These are phyloP conservation scores for Poronia punctata DNA, from an alignment of 495 filamentous ascomycete genomes.

Conservation along the genomic window DNA sequence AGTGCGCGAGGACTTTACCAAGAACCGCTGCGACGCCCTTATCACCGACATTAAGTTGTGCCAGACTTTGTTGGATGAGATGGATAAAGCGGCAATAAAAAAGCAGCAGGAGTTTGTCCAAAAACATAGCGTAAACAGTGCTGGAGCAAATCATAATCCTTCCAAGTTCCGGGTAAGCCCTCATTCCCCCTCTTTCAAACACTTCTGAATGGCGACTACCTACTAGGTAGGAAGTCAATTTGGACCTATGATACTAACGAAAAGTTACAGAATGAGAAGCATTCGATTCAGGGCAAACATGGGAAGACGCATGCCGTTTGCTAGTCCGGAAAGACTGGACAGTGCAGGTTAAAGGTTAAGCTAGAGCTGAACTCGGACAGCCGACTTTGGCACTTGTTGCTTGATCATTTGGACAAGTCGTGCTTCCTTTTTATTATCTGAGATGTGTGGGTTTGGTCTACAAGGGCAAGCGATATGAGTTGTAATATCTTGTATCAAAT, in stretches of 20 bases:
- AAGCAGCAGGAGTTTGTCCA: constrained; percentile 59
- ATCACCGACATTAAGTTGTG: constrained; percentile 67
- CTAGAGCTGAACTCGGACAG: too few species aligned
- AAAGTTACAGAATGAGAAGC: constrained; percentile 62
- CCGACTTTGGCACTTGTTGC: too few species aligned
- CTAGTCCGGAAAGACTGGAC: constrained; percentile 31
- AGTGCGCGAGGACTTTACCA: constrained; percentile 80
- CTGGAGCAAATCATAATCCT: constrained; percentile 54
- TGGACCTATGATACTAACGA: too few species aligned
- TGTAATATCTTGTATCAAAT: too few species aligned
- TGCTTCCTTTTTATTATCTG: too few species aligned
- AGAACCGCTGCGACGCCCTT: constrained; percentile 64
- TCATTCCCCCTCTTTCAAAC: background rate
- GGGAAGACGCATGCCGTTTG: constrained; percentile 85
- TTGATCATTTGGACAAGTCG: too few species aligned
- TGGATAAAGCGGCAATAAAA: constrained; percentile 63
- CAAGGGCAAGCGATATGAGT: too few species aligned
- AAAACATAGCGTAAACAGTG: constrained; percentile 47
- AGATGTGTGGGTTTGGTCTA: too few species aligned
- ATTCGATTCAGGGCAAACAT: constrained; percentile 78
- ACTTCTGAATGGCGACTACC: too few species aligned
- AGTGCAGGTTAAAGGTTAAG: background rate
- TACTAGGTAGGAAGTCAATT: too few species aligned
- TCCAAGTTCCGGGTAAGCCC: constrained; percentile 51
- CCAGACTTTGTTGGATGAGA: constrained; percentile 56